Evolutionary conservation across 106 monocot species (phyloP), one percentile per base, ranked within the genome.

Genomic region (Alisma plantagoaquatica): DNA sequence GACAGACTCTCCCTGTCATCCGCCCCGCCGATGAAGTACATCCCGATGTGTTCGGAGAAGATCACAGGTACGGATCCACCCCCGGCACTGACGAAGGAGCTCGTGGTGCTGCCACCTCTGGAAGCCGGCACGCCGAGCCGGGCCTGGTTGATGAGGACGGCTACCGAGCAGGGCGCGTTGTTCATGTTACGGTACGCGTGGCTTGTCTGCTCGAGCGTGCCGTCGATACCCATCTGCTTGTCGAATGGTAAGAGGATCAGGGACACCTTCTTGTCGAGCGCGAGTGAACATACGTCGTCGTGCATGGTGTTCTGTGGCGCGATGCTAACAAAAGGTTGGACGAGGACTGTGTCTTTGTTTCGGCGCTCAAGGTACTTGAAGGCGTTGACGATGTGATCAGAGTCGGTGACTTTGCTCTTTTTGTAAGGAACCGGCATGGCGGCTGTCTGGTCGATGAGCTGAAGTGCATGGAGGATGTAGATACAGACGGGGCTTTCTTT

Each of bases 221-320:
- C 74, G 47, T 64, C 66, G 23, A 64, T 50, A 14, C 11, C 27
- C 23, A 51, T 43, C 4, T 43, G 27, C 32, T 61, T 70, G 69
- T 79, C 73, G 65, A 80, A 90, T 11, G 90, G 90, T 17, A 90
- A 51, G 53, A 90, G n/a, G 30, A 81, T 27, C 31, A 91, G 43
- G 23, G 53, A n/a, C 10, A 30, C 59, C 59, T 75, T 79, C 35
- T 66, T 63, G 33, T 70, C 46, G 9, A 83, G 70, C 14, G 83
- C 73, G 19, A 89, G 75, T 21, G 62, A 54, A 71, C 89, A 89
- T n/a, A 83, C 67, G 57, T 83, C 89, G 44, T 80, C 61, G 70
- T 74, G 69, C 83, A 89, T 89, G 60, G 66, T 73, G 49, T 38
- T 9, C 41, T 52, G 27, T 66, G 47, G 87, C 68, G 51, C 64